Evolutionary conservation across 768 basidiomycete species (phyloP), one percentile per base, ranked within the genome.

Genomic region (Leucosporidium scottii): DNA sequence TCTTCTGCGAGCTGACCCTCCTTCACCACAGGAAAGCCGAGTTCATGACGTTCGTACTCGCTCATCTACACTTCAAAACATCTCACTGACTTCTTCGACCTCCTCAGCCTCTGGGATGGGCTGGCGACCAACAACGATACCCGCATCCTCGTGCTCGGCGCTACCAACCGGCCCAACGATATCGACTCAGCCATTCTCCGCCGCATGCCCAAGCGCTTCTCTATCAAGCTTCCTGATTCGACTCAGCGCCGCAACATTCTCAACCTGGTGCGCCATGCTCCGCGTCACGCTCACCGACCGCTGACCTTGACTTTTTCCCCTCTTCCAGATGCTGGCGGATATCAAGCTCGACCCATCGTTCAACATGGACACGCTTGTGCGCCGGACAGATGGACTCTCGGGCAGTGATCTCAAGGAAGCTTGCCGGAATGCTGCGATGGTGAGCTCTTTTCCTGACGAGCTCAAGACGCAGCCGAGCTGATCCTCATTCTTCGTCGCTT

Each of bases 131-230:
- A 18, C 82, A 73, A 72, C 55, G 73, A 74, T 53, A 70, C 71
- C 3, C 66, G 74, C 12, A 75, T 75, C 39, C 61, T 75, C 44
- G 75, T 75, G 4, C 85, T 99, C 2, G 94, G 94, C 21, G 93
- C 94, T 0, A 98, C 94, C 12, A 98, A 99, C 78, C 82, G 94
- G 66, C 93, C 93, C 25, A 88, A 87, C 75, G 96, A 98, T 71
- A 91, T 92, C 63, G 90, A 92, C 75, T 79, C 86, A 2, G 89
- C 90, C 31, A 89, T 93, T 71, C 80, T 92, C 28, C 84, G 90
- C n/a, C 87, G 74, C n/a, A 93, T 99, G 92, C 96, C 96, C 1
- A 97, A 94, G 78, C 90, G 93, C 17, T 97, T 97, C 77, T 84
- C 89, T 1, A 84, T 99, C 65, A 82, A 84, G 8, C 81, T 97